A percentile compares a stretch with the other conserved stretches of the same genome.
Conservation (phyloP, 768 basidiomycete genomes). For the Pleurotus pulmonarius region DNA sequence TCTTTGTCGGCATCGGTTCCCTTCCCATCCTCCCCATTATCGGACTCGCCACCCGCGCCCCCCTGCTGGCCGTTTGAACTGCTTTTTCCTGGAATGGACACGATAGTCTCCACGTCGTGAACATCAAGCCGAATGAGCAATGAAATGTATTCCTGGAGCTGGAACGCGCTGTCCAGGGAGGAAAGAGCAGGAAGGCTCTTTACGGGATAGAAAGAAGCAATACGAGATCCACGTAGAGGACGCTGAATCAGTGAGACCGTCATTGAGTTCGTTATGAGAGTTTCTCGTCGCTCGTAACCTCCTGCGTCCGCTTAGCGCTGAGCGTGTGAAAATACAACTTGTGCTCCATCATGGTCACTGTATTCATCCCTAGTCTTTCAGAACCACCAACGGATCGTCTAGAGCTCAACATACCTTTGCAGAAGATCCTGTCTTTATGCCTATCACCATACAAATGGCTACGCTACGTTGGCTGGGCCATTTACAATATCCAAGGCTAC, state of each 20-base stretch:
- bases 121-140: slow-evolving; percentile 82
- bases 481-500: no score
- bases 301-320: no score
- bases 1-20: slow-evolving; percentile 27
- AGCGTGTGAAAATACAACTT: no score
- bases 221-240: slow-evolving; percentile 72
- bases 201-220: slow-evolving; percentile 77
- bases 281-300: no score
- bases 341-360: no score
- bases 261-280: slow-evolving; percentile 6
- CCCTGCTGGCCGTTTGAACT: slow-evolving; percentile 25
- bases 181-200: slow-evolving; percentile 67
- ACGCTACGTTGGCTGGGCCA: no score
- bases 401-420: no score
- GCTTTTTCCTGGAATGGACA: slow-evolving; percentile 63
- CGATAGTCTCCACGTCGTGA: slow-evolving; percentile 82
- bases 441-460: no score
- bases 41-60: slow-evolving; percentile 10
- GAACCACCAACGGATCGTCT: no score
- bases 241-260: slow-evolving; percentile 52
- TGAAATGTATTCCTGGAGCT: slow-evolving; percentile 92
- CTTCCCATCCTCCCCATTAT: slow-evolving; percentile 26
- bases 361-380: no score
- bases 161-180: slow-evolving; percentile 86
- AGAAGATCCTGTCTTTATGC: no score